phyloP scores from a whole-genome alignment of 495 filamentous ascomycete species.

The Cercophora scortea region DNA sequence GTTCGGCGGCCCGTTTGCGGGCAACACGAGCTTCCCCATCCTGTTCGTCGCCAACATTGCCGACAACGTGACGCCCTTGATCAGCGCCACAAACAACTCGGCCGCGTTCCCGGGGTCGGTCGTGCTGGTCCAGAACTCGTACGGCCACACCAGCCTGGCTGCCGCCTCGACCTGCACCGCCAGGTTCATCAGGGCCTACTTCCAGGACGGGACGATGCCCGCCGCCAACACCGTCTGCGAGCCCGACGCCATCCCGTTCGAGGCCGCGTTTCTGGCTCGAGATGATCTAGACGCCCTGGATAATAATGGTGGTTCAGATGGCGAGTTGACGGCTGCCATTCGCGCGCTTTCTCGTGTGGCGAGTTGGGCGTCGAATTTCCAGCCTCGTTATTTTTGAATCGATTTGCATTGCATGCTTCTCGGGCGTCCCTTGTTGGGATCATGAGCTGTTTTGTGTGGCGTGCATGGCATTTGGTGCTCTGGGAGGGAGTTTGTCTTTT shows the following conservation, averaged over 20 bases:
- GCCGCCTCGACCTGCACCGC: slow-evolving; percentile 28
- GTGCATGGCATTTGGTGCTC: too few relatives aligned
- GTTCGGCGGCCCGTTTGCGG: slow-evolving; percentile 36
- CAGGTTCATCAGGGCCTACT: slow-evolving; percentile 23
- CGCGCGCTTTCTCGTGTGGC: background rate
- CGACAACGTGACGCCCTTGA: slow-evolving; percentile 50
- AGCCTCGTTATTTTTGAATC: background rate
- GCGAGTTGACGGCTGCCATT: background rate
- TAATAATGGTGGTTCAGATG: background rate
- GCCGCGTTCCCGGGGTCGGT: slow-evolving; percentile 42
- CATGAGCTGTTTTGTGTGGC: too few relatives aligned
- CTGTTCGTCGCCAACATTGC: slow-evolving; percentile 47
- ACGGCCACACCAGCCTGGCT: slow-evolving; percentile 36
- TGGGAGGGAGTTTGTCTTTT: too few relatives aligned
- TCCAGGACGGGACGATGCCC: slow-evolving; percentile 27
- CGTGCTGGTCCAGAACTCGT: slow-evolving; percentile 47
- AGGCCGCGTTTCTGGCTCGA: background rate
- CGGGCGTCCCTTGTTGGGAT: too few relatives aligned
- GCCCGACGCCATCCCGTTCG: slow-evolving; percentile 17
- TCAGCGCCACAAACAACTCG: slow-evolving; percentile 43
- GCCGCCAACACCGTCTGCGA: slow-evolving; percentile 22
- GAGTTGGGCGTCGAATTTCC: background rate
- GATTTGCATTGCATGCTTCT: background rate
- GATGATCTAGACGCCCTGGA: background rate
- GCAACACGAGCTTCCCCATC: slow-evolving; percentile 45